Percentiles rank a stretch among this genome's conserved stretches.
phyloP scores from a whole-genome alignment of 352 stramenopile genomes.

The Phytophthora kernoviae region DNA sequence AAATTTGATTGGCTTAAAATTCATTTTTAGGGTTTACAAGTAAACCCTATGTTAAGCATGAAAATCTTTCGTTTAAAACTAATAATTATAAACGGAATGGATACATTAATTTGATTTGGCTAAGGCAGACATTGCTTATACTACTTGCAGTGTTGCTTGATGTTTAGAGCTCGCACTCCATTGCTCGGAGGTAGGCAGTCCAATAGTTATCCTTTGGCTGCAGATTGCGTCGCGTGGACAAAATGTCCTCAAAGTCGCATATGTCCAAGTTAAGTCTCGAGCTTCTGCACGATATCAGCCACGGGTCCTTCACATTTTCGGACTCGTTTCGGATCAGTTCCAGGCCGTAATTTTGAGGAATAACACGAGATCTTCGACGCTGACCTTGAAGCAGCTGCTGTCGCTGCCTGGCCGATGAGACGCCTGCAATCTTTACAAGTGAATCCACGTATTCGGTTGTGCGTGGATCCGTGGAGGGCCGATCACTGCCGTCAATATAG shows the following conservation, averaged over 20 bases:
- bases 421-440: conserved; percentile 23
- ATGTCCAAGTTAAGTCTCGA: conserved; percentile 31
- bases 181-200: conserved; percentile 22
- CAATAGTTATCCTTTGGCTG: conserved; percentile 7
- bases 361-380: conserved; percentile 4
- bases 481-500: conserved; percentile 16
- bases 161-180: conserved; percentile 30
- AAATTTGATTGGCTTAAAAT: too few species aligned
- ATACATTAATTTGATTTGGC: too few species aligned
- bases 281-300: conserved; percentile 17
- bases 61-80: too few species aligned
- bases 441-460: conserved; percentile 28
- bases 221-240: conserved; percentile 15
- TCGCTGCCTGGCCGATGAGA: conserved; percentile 19
- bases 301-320: conserved; percentile 8
- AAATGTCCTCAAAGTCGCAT: conserved; percentile 24
- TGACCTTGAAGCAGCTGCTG: conserved; percentile 26
- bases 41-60: too few species aligned
- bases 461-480: conserved; percentile 5
- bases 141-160: neutral
- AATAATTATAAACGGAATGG: too few species aligned
- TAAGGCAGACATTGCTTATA: conserved; percentile 4
- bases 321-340: conserved; percentile 8
- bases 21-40: neutral
- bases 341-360: conserved; percentile 4